Evolutionary conservation across 148 eudicot genomes (phyloP), one percentile per base, ranked within the genome.

Genomic region (Camellia sinensis): DNA sequence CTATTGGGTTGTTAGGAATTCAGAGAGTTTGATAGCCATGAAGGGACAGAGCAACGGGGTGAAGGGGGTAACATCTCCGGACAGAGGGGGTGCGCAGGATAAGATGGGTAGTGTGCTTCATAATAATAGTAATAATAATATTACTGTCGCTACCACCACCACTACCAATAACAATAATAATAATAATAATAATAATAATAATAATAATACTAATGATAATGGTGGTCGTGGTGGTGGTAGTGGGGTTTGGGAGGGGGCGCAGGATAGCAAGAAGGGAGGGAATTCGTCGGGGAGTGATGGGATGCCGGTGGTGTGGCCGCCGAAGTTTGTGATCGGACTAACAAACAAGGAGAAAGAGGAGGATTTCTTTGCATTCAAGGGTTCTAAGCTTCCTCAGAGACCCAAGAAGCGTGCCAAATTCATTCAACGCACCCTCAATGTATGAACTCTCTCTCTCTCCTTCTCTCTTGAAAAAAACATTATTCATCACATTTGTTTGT

Each of bases 391-490:
- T 6, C 98, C 98, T 48, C 98, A 92, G 78, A 81, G 98, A 78
- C 98, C 98, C 76, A 94, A 94, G 86, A 94, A 94, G 84, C 84
- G 98, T 74, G 97, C 98, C 63, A 94, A 94, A 86, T 83, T 92
- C 75, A 84, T 92, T 85, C 98, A 94, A 80, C 97, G 98, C 43
- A 94, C 94, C 77, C 85, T 94, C 88, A 94, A 94, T 85, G 98
- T 94, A 76, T 91, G 82, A 53, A 48, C 77, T 53, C 66, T 73
- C 69, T 41, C 29, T 52, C 77, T 62, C 82, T 40, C 63, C 37
- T 37, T 60, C 15, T 7, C 54, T 72, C 29, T 29, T 29, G 37
- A 5, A 2, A 54, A 15, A n/a, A 18, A 7, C 0, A 46, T 3
- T 67, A 9, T 46, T 65, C 41, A 41, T 71, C 21, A 15, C 3